Conservation (phyloP, 805 yeast genomes). For the Starmerella sp. region DNA sequence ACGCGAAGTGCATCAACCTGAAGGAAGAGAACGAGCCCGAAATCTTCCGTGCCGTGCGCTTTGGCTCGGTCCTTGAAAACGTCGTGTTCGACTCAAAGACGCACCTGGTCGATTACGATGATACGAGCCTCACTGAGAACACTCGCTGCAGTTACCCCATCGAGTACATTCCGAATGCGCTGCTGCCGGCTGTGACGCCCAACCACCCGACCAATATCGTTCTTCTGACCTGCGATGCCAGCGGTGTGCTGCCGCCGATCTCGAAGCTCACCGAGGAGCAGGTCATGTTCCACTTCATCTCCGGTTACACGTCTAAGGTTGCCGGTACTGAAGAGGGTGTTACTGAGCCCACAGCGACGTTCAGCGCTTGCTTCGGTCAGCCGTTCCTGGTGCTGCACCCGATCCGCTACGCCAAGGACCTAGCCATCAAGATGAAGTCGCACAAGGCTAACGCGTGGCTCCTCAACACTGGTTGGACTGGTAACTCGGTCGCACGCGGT, state of each 20-base stretch:
- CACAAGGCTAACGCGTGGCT: slow-evolving; percentile 93
- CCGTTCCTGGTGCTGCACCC: slow-evolving; percentile 98
- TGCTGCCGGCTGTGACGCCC: slow-evolving; percentile 86
- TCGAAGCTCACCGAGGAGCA: slow-evolving; percentile 87
- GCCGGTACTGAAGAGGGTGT: slow-evolving; percentile 99
- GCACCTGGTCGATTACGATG: slow-evolving; percentile 76
- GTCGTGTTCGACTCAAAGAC: slow-evolving; percentile 70
- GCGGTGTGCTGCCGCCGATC: slow-evolving; percentile 96
- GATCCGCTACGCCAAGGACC: slow-evolving; percentile 93
- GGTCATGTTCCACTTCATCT: slow-evolving; percentile 97
- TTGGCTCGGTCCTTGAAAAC: slow-evolving; percentile 90
- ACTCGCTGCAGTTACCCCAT: slow-evolving; percentile 98
- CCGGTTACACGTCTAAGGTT: slow-evolving; percentile 98
- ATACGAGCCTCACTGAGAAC: slow-evolving; percentile 80
- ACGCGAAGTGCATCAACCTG: slow-evolving; percentile 90
- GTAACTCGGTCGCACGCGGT: slow-evolving; percentile 81
- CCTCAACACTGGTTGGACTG: slow-evolving; percentile 98
- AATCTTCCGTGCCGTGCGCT: slow-evolving; percentile 86
- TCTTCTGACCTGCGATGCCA: slow-evolving; percentile 91
- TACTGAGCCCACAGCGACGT: slow-evolving; percentile 95
- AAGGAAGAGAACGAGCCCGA: slow-evolving; percentile 93
- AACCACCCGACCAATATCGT: slow-evolving; percentile 86
- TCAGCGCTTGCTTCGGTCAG: slow-evolving; percentile 98
- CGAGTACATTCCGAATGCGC: slow-evolving; percentile 90
- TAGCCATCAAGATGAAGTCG: slow-evolving; percentile 79